Evolutionary conservation across 2,329 filamentous ascomycete genomes (phyloP).

Genomic region (Dichotomopilus funicola): DNA sequence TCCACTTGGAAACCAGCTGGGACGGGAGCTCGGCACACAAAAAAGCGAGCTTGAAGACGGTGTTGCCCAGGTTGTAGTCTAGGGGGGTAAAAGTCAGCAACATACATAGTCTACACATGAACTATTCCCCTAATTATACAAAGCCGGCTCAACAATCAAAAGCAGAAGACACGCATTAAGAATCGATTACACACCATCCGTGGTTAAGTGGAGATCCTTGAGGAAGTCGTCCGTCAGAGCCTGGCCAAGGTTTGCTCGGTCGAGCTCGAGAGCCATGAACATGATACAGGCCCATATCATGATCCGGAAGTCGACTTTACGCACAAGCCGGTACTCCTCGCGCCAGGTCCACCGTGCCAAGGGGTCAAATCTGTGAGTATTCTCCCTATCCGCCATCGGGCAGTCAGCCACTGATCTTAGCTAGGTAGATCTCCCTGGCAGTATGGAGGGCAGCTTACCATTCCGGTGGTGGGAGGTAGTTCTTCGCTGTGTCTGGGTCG

Average conservation of each 20-base stretch:
- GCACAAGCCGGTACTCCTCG: conserved; percentile 33
- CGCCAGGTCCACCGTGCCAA: conserved; percentile 37
- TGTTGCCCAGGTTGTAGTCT: conserved; percentile 44
- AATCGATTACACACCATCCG: conserved; percentile 32
- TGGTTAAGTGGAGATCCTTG: conserved; percentile 36
- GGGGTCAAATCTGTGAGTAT: conserved; percentile 42
- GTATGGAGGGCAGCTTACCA: conserved; percentile 19
- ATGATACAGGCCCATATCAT: conserved; percentile 43
- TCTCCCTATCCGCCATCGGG: conserved; percentile 28
- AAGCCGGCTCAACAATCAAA: not conserved
- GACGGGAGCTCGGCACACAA: conserved; percentile 54
- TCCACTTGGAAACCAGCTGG: conserved; percentile 52
- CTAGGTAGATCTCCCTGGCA: not conserved
- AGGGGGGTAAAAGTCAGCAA: not conserved
- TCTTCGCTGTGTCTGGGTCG: conserved; percentile 30
- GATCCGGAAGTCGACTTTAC: conserved; percentile 37
- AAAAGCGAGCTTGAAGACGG: conserved; percentile 44
- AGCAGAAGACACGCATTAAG: too few relatives aligned
- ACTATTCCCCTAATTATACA: not conserved
- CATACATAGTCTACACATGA: not conserved
- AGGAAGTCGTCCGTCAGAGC: conserved; percentile 45
- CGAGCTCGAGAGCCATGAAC: conserved; percentile 46
- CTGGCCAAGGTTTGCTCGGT: conserved; percentile 41
- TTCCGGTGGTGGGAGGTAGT: conserved; percentile 29
- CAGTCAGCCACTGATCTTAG: too few relatives aligned